phyloP scores from a whole-genome alignment of 2,329 filamentous ascomycete genomes.

The Trichoderma koningiopsis region DNA sequence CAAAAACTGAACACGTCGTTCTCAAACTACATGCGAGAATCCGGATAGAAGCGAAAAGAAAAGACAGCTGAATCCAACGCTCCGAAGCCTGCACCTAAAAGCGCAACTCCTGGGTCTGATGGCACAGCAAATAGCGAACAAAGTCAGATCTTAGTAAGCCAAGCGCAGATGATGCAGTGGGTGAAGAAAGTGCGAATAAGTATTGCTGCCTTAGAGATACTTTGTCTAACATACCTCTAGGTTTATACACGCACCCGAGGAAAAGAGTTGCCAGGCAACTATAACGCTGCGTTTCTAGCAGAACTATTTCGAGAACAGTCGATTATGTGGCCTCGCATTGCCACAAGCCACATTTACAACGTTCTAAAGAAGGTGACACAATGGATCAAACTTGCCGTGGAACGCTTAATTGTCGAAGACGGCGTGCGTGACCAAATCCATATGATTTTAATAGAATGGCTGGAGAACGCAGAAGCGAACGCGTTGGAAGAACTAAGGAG shows the following conservation, averaged over 20 bases:
- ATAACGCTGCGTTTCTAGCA: neutral
- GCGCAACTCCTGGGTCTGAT: neutral
- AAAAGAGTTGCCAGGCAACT: neutral
- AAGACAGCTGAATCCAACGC: neutral
- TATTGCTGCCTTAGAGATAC: neutral
- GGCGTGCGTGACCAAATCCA: neutral
- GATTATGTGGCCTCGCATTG: neutral
- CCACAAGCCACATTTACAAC: neutral
- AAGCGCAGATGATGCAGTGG: neutral
- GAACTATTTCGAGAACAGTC: slow-evolving; percentile 7
- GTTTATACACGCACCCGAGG: neutral
- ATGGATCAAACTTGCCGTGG: neutral
- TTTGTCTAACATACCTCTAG: neutral
- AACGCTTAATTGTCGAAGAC: neutral
- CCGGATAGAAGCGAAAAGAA: neutral
- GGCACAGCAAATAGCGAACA: neutral
- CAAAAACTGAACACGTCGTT: neutral
- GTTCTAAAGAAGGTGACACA: neutral
- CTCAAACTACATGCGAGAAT: neutral
- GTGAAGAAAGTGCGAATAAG: neutral
- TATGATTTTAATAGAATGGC: neutral
- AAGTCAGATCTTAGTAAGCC: neutral
- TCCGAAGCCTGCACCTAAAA: neutral
- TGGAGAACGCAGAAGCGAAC: neutral
- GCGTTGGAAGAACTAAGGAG: neutral